Base-by-base conservation (phyloP, 2,329 filamentous ascomycete species). In the Aureobasidium leucospermi region DNA sequence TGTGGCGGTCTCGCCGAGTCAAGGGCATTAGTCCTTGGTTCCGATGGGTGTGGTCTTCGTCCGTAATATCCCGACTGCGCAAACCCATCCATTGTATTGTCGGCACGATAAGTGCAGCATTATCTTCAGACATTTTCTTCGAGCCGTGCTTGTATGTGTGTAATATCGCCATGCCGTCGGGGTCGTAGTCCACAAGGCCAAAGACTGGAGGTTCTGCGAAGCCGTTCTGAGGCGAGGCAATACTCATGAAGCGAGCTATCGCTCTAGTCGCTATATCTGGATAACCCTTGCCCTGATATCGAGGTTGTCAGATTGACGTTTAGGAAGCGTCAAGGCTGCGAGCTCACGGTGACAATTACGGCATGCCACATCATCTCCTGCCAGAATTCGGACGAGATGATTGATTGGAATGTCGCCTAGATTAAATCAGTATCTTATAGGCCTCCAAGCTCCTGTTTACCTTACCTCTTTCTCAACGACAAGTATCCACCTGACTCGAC, bases 381-480 rank as follows among this genome's bases (percentile, higher is more conserved):
- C 79, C 83, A 86, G 63, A 84, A 86, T 4, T 71, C 67, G 0
- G 80, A 80, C 6, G 79, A 78, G 1, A 82, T 78, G 16, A 93
- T 74, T 0, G 86, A 85, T 6, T 85, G 83, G 66, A 91, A 93
- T 0, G 85, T 87, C n/a, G 89, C 89, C 87, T 89, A 28, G 4
- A 3, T 5, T 71, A 64, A 70, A 68, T 28, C 39, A 45, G 36
- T 23, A 5, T 23, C 47, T 36, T 19, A 43, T 36, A 3, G 23
- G 4, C 13, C 58, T 43, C 45, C 29, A 8, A 36, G 11, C 4
- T 16, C 4, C 23, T 23, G 23, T 3, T 4, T 23, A 23, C 59
- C 70, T 60, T 64, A 84, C 87, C 76, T 94, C 89, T 73, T 94
- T 93, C 68, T 94, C 89, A 55, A 93, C 80, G 0, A 93, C 81